Conservation (phyloP, 306 rosid genomes). For the Morella rubra region DNA sequence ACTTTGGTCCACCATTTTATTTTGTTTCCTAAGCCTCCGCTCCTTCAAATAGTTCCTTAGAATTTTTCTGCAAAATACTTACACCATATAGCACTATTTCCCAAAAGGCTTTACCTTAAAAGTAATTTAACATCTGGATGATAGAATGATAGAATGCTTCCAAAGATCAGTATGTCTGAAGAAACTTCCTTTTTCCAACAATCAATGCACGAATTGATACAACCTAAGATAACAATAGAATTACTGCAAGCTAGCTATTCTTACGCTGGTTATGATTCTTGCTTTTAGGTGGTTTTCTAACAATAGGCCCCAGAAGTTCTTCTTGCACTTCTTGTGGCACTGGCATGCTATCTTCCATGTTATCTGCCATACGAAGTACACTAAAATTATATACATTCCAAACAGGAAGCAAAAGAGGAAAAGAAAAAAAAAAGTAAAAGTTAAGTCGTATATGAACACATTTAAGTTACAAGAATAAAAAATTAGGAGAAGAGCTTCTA, state of each 20-base stretch:
- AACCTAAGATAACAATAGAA: slow-evolving; percentile 7
- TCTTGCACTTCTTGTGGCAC: slow-evolving; percentile 22
- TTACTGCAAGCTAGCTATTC: slow-evolving; percentile 27
- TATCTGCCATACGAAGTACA: slow-evolving; percentile 37
- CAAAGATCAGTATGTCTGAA: background rate
- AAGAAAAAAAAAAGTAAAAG: slow-evolving; percentile 3
- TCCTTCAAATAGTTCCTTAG: too few species aligned
- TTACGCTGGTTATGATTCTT: slow-evolving; percentile 69
- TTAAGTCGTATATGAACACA: slow-evolving; percentile 3
- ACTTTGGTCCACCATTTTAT: background rate
- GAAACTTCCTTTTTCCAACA: slow-evolving; percentile 8
- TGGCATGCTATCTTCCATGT: slow-evolving; percentile 41
- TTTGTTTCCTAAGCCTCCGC: too few species aligned
- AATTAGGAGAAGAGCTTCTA: background rate
- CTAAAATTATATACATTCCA: background rate
- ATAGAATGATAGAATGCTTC: too few species aligned
- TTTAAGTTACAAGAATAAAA: background rate
- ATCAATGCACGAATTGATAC: background rate
- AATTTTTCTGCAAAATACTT: too few species aligned
- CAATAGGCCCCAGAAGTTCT: slow-evolving; percentile 16
- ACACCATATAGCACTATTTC: too few species aligned
- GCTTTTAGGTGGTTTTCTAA: slow-evolving; percentile 43
- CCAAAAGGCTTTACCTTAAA: too few species aligned
- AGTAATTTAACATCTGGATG: too few species aligned
- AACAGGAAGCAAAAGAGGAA: slow-evolving; percentile 8